phyloP scores from a whole-genome alignment of 1,284 basidiomycete genomes.

The Tilletia indica region DNA sequence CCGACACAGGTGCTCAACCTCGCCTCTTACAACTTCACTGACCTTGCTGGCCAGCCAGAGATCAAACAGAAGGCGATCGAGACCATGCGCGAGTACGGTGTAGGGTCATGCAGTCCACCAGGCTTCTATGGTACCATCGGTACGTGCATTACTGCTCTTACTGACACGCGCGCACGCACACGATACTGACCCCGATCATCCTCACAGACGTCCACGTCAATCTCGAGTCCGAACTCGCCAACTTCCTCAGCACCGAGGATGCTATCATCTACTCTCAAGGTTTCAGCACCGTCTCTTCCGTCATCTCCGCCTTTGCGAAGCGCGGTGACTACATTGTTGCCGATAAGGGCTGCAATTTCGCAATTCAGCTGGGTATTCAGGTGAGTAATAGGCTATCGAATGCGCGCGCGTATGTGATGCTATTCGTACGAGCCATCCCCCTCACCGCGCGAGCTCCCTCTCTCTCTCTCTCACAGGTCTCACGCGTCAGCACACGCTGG shows the following conservation, averaged over 20 bases:
- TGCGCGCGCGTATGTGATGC: too few relatives aligned
- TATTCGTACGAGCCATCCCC: too few relatives aligned
- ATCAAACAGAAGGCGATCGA: conserved; percentile 83
- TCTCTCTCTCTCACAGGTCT: conserved; percentile 61
- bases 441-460: too few relatives aligned
- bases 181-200: conserved; percentile 14
- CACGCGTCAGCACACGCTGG: conserved; percentile 87
- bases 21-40: conserved; percentile 88
- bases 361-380: conserved; percentile 95
- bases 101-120: conserved; percentile 92
- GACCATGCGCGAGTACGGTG: conserved; percentile 84
- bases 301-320: conserved; percentile 96
- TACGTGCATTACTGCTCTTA: conserved; percentile 56
- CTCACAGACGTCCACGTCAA: conserved; percentile 81
- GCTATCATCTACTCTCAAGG: conserved; percentile 92
- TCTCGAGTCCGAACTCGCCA: conserved; percentile 82
- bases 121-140: conserved; percentile 97
- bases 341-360: conserved; percentile 88
- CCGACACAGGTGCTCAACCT: conserved; percentile 79
- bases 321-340: conserved; percentile 98
- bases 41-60: conserved; percentile 80
- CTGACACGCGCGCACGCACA: neutral
- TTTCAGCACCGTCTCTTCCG: conserved; percentile 86
- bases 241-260: conserved; percentile 83
- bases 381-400: neutral